These are phyloP conservation scores for Ceratocystis papillata DNA, from an alignment of 2,329 filamentous ascomycete species.

Conservation along the genomic window DNA sequence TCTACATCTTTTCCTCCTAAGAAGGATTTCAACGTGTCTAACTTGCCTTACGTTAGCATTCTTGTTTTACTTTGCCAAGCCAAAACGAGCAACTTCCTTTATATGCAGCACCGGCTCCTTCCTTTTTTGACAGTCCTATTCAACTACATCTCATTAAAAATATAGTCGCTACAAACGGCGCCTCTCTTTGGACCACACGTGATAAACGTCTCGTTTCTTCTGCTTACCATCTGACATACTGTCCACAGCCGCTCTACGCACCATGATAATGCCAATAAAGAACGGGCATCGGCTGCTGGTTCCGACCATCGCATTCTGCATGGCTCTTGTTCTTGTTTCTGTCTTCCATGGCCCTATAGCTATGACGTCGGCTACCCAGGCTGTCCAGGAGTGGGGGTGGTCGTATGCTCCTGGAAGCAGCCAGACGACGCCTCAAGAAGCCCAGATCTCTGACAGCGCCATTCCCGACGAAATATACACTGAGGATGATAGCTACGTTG, in stretches of 20 bases:
- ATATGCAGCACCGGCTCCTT: neutral
- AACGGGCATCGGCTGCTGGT: slow-evolving; percentile 10
- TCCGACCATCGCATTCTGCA: neutral
- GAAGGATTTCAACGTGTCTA: neutral
- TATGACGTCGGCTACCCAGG: slow-evolving; percentile 2
- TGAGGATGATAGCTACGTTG: slow-evolving; percentile 4
- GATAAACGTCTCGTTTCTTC: too few relatives aligned
- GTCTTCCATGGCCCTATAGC: slow-evolving; percentile 13
- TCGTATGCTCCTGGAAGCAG: neutral
- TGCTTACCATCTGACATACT: neutral
- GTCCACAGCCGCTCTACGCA: neutral
- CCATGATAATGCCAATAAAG: slow-evolving; percentile 12
- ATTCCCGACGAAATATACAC: neutral
- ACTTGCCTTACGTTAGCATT: neutral
- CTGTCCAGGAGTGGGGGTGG: slow-evolving; percentile 13
- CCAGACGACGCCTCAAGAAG: neutral
- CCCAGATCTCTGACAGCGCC: neutral
- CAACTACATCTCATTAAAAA: neutral
- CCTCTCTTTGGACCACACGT: too few relatives aligned
- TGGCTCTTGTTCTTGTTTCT: slow-evolving; percentile 12
- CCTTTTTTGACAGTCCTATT: neutral
- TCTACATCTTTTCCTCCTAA: neutral
- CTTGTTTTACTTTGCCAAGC: neutral
- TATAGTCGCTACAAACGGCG: too few relatives aligned
- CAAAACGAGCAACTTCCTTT: neutral